Percentiles rank a stretch among this genome's conserved stretches.
Evolutionary conservation across 1,284 basidiomycete species (phyloP).

Genomic region (Ceratobasidium sp.): DNA sequence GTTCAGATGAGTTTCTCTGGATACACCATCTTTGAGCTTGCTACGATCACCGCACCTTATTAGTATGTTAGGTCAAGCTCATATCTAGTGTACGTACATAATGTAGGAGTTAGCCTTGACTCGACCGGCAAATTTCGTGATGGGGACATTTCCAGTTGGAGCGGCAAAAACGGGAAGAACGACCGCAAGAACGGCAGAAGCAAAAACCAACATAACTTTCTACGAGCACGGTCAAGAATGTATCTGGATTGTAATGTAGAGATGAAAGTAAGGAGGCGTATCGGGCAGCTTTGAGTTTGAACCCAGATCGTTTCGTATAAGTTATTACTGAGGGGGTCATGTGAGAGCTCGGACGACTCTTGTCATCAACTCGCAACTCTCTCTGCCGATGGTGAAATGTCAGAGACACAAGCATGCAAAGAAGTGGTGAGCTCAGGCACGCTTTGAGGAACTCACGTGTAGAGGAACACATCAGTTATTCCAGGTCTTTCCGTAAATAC

Average conservation of each 20-base stretch:
- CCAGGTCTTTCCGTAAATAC: too few species aligned
- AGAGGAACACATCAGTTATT: constrained; percentile 12
- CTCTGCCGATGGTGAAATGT: neutral
- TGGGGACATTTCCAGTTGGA: too few species aligned
- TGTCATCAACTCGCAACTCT: neutral
- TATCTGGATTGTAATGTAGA: too few species aligned
- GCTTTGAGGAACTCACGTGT: neutral
- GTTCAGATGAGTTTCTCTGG: constrained; percentile 32
- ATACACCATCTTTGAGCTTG: constrained; percentile 41
- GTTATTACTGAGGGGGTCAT: too few species aligned
- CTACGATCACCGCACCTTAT: neutral
- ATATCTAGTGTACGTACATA: constrained; percentile 3
- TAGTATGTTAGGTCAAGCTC: neutral
- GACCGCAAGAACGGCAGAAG: too few species aligned
- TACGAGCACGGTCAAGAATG: too few species aligned
- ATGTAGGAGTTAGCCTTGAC: constrained; percentile 43
- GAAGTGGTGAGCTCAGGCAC: neutral
- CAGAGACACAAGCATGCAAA: constrained; percentile 1
- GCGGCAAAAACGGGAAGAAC: too few species aligned
- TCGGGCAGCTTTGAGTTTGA: too few species aligned
- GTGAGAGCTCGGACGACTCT: too few species aligned
- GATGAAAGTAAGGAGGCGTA: constrained; percentile 4
- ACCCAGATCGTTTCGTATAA: too few species aligned
- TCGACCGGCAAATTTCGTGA: too few species aligned
- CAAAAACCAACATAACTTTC: too few species aligned